Conservation (phyloP, 2,329 filamentous ascomycete genomes). For the Trichoderma sp. region DNA sequence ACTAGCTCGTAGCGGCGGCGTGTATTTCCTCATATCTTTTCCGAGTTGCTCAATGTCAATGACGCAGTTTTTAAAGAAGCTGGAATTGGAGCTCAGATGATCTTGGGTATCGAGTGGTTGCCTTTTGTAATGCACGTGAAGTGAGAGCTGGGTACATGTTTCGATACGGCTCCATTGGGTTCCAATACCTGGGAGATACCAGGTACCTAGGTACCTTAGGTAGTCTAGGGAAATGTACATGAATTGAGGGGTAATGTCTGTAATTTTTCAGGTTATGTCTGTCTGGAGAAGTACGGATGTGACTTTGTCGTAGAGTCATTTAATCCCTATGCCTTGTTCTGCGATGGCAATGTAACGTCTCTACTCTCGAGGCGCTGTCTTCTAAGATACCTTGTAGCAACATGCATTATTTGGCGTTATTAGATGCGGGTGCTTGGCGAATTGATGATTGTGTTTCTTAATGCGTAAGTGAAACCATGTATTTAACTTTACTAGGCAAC, state of each 20-base stretch:
- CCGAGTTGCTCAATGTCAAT: not conserved
- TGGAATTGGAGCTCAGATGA: not conserved
- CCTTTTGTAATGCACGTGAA: not conserved
- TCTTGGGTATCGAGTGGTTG: not conserved
- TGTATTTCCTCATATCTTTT: not conserved
- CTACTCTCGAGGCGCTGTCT: not conserved
- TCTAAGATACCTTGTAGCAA: not conserved
- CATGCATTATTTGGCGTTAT: too few species aligned
- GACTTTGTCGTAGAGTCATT: not conserved
- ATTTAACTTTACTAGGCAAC: not conserved
- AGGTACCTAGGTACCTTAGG: too few species aligned
- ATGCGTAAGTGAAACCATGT: not conserved
- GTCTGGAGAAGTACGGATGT: not conserved
- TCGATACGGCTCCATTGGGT: not conserved
- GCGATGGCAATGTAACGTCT: not conserved
- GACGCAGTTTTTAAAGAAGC: not conserved
- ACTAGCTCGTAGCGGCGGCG: not conserved
- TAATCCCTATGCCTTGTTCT: not conserved
- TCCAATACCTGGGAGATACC: too few species aligned
- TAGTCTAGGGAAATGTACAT: not conserved
- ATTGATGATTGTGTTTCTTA: too few species aligned
- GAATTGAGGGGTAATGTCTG: not conserved
- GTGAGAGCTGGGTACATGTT: not conserved
- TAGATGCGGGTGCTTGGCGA: too few species aligned
- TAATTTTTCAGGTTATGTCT: not conserved